phyloP scores from a whole-genome alignment of 306 rosid genomes.

The Acacia acuminata region DNA sequence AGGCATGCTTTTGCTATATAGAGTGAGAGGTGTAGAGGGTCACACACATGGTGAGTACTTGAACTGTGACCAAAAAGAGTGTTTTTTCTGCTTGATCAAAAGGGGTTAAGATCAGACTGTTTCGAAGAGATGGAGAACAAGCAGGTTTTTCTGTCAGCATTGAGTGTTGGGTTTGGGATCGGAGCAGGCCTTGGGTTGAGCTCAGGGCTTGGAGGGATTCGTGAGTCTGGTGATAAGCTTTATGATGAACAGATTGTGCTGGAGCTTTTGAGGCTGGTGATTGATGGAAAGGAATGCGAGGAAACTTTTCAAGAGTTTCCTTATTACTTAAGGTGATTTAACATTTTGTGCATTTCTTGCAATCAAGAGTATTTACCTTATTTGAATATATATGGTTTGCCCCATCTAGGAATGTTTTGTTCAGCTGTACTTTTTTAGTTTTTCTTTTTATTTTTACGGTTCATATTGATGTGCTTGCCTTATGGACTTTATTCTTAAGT shows the following conservation, averaged over 20 bases:
- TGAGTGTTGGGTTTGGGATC: slow-evolving; percentile 95
- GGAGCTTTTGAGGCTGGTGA: slow-evolving; percentile 63
- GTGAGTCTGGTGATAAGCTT: slow-evolving; percentile 53
- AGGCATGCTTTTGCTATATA: not conserved
- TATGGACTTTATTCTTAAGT: not conserved
- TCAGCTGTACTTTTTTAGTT: not conserved
- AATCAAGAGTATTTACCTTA: not conserved
- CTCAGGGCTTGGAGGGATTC: slow-evolving; percentile 70
- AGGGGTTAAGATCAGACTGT: not conserved
- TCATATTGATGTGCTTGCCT: slow-evolving; percentile 15
- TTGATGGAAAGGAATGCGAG: slow-evolving; percentile 61
- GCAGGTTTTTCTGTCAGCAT: slow-evolving; percentile 78
- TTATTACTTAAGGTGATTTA: slow-evolving; percentile 74
- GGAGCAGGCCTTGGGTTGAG: slow-evolving; percentile 92
- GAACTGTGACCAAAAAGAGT: not conserved
- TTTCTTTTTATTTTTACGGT: not conserved
- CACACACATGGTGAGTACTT: not conserved
- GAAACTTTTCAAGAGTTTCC: slow-evolving; percentile 79
- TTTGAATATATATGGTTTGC: not conserved
- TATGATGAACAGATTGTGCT: slow-evolving; percentile 68
- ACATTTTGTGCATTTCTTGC: not conserved
- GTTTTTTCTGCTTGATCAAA: not conserved
- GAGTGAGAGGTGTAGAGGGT: not conserved
- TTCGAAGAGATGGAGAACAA: slow-evolving; percentile 77
- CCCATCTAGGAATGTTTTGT: not conserved